A percentile compares a stretch with the other conserved stretches of the same genome.
phyloP scores from a whole-genome alignment of 2,329 filamentous ascomycete species.

The Penicillium sp. region DNA sequence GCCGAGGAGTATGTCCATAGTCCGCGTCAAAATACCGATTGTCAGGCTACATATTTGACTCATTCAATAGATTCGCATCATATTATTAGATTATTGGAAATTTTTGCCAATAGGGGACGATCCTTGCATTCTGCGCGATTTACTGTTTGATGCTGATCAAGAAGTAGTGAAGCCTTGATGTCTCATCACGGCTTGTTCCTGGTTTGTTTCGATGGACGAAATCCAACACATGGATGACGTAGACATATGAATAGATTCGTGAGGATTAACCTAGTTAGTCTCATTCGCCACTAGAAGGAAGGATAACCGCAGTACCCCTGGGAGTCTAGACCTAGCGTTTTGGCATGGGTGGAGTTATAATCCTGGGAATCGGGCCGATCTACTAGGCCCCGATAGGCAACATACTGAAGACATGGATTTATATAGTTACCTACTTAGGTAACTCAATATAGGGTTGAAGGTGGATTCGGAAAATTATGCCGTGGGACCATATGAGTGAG shows the following conservation, averaged over 20 bases:
- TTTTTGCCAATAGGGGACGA: background rate
- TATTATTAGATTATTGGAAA: background rate
- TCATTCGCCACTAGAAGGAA: background rate
- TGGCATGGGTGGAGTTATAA: background rate
- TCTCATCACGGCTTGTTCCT: background rate
- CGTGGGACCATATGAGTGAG: background rate
- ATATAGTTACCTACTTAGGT: background rate
- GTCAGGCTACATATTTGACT: background rate
- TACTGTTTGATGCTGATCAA: background rate
- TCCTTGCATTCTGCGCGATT: background rate
- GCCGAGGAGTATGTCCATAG: background rate
- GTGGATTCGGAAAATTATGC: background rate
- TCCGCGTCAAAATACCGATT: background rate
- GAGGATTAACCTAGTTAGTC: background rate
- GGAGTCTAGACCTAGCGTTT: background rate
- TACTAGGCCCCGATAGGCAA: background rate
- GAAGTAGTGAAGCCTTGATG: background rate
- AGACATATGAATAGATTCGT: background rate
- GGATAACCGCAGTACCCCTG: background rate
- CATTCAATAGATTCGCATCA: background rate
- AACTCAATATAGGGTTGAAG: background rate
- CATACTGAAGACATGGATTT: background rate
- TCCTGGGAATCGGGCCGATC: background rate
- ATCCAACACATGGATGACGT: background rate
- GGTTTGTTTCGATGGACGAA: background rate